phyloP scores from a whole-genome alignment of 2,329 filamentous ascomycete genomes.

The Elsinoe necatrix region DNA sequence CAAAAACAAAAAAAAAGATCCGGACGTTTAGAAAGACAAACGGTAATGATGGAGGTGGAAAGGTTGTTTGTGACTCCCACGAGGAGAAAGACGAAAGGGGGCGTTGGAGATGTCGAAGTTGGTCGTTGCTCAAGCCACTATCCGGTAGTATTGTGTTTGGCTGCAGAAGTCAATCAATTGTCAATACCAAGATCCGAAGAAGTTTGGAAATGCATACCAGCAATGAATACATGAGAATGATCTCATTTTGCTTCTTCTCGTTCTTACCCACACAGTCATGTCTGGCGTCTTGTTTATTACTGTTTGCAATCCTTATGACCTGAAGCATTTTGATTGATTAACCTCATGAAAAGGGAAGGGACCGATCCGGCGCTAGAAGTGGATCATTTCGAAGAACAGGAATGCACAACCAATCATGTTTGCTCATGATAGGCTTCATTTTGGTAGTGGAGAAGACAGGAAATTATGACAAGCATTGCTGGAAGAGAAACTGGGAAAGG shows the following conservation, averaged over 20 bases:
- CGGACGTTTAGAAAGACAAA: conserved; percentile 5
- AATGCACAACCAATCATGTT: background rate
- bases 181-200: no score
- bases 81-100: conserved; percentile 5
- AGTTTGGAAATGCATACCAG: no score
- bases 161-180: conserved; percentile 6
- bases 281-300: background rate
- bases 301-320: background rate
- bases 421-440: background rate
- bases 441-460: conserved; percentile 3
- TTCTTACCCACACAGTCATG: background rate
- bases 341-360: background rate
- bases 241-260: no score
- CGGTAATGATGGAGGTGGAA: conserved; percentile 14
- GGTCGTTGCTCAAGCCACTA: conserved; percentile 12
- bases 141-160: conserved; percentile 9
- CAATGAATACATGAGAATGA: background rate
- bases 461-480: conserved; percentile 6
- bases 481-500: background rate
- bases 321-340: conserved; percentile 4
- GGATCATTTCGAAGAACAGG: conserved; percentile 8
- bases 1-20: conserved; percentile 1
- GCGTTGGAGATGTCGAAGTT: conserved; percentile 10
- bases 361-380: conserved; percentile 6
- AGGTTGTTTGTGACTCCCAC: background rate